Base-by-base conservation (phyloP, 345 rosid species). In the Cardamine resedifolia region DNA sequence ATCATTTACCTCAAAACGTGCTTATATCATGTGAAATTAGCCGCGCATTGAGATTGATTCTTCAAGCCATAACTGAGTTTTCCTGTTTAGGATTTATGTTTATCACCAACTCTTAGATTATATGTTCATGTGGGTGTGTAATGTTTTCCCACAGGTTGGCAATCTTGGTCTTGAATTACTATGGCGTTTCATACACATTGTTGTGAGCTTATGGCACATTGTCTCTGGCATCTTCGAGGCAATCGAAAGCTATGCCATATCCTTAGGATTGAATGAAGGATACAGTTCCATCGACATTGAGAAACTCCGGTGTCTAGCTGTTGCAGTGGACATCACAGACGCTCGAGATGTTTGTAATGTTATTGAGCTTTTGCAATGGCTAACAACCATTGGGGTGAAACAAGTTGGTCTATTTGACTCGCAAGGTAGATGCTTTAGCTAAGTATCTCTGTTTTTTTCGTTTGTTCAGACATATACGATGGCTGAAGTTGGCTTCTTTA, bases 341-440 rank as follows among this genome's bases (percentile, higher is more conserved):
- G 63, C 81, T 5, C 44, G 66, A 83, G 71, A 76, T 69, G 56
- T 76, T 62, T 7, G 58, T 24, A 69, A 56, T 31, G 70, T 87
- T 41, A 43, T 89, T 56, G 55, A 83, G 81, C 99, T 95, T 78
- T 70, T 95, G 83, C 83, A 74, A 28, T 86, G 91, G 90, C 61
- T 90, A 61, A 64, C 16, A 23, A 80, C 74, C 75, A 72, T 95
- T 68, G 94, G 99, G 7, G 83, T 88, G 45, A 88, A 82, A 70
- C 83, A 69, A 60, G 74, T 87, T 34, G 91, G 94, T 79, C 85
- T 95, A 2, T 95, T 85, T 76, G 99, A 95, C 76, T 30, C 74
- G 0, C 85, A 88, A 92, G 97, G 98, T 95, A 77, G 15, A 77
- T 39, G 14, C 15, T 33, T 49, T 21, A 23, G 18, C 77, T 66